A percentile compares a stretch with the other conserved stretches of the same genome.
These are phyloP conservation scores for Phytophthora niederhauseri DNA, from an alignment of 352 stramenopile genomes.

Conservation along the genomic window DNA sequence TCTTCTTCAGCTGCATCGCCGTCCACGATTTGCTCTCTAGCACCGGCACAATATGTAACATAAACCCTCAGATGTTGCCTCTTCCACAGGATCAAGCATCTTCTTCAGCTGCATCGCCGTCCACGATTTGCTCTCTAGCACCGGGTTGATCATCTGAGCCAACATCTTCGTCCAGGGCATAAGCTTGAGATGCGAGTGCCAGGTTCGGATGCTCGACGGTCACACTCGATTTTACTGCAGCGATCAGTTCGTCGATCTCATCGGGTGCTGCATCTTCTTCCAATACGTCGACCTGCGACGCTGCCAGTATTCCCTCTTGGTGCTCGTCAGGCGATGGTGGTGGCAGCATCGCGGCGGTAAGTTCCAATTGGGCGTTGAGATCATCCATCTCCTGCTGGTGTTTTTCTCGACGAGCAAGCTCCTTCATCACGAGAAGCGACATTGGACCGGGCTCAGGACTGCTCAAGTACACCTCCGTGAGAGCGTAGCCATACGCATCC, in stretches of 20 bases:
- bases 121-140: background rate
- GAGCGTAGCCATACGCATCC: constrained; percentile 56
- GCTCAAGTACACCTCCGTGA: constrained; percentile 64
- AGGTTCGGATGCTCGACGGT: too few relatives aligned
- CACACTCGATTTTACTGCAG: too few relatives aligned
- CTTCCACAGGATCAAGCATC: background rate
- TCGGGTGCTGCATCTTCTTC: constrained; percentile 12
- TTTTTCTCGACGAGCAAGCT: constrained; percentile 62
- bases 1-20: constrained; percentile 5
- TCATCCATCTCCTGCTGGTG: constrained; percentile 37
- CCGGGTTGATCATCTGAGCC: background rate
- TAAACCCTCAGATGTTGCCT: background rate
- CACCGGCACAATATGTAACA: background rate
- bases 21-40: too few relatives aligned
- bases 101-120: constrained; percentile 7
- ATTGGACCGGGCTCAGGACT: constrained; percentile 50
- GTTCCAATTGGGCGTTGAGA: constrained; percentile 48
- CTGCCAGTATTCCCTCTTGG: constrained; percentile 9
- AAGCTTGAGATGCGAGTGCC: background rate
- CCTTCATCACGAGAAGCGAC: constrained; percentile 60
- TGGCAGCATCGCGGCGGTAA: constrained; percentile 33
- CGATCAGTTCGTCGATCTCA: background rate
- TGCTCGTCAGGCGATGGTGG: background rate
- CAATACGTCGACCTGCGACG: constrained; percentile 28
- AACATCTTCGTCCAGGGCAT: background rate